Conservation (phyloP, 2,329 filamentous ascomycete species). For the Sporothrix sp. region DNA sequence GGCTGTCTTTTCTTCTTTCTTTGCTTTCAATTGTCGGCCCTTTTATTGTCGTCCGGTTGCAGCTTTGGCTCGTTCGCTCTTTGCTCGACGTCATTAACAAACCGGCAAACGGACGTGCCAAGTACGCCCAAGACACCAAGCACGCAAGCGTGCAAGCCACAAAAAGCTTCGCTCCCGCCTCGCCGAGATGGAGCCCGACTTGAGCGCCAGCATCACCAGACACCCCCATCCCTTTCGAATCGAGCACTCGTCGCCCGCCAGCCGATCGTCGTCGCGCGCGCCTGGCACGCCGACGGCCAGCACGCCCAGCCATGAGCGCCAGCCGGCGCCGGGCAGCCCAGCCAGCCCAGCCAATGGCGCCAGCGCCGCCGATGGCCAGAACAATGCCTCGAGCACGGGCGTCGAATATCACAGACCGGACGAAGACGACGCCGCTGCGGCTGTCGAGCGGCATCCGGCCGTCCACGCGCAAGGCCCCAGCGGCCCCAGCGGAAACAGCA, state of each 20-base stretch:
- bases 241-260: constrained; percentile 22
- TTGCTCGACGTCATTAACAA: background rate
- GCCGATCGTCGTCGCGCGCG: constrained; percentile 22
- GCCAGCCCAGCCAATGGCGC: background rate
- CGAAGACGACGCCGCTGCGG: constrained; percentile 30
- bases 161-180: background rate
- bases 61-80: too few relatives aligned
- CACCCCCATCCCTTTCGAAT: constrained; percentile 34
- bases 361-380: constrained; percentile 20
- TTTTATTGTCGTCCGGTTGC: too few relatives aligned
- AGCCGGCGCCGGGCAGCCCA: constrained; percentile 20
- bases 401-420: constrained; percentile 29
- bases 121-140: background rate
- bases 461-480: constrained; percentile 2
- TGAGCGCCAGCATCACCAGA: constrained; percentile 25
- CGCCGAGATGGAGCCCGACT: constrained; percentile 24
- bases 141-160: too few relatives aligned
- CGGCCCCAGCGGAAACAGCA: constrained; percentile 1
- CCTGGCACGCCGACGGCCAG: constrained; percentile 15
- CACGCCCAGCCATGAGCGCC: background rate
- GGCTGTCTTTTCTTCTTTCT: too few relatives aligned
- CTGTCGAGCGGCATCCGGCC: constrained; percentile 34
- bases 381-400: constrained; percentile 36
- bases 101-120: background rate
- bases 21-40: too few relatives aligned